Evolutionary conservation across 495 filamentous ascomycete species (phyloP).

Genomic region (Podospora sp.): DNA sequence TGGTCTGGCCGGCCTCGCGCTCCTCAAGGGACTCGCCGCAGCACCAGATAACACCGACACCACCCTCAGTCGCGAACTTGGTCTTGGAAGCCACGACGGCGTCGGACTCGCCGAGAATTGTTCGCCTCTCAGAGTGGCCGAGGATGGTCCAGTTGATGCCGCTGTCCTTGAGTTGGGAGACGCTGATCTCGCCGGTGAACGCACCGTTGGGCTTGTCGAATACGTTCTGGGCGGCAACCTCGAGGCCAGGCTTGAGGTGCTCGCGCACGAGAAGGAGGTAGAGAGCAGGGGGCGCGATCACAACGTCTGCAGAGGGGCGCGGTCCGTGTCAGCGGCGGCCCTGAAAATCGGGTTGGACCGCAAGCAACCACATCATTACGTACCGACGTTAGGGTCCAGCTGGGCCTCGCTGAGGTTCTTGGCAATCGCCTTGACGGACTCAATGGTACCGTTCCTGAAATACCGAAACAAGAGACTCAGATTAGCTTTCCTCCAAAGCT

Average conservation of each 20-base stretch:
- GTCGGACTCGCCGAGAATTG: constrained; percentile 82
- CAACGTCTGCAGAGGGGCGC: constrained; percentile 66
- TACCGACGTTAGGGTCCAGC: constrained; percentile 68
- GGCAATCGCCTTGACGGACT: constrained; percentile 85
- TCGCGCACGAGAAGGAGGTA: constrained; percentile 86
- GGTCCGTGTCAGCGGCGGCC: constrained; percentile 18
- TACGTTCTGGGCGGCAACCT: constrained; percentile 92
- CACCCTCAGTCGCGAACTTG: constrained; percentile 84
- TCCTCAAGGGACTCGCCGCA: constrained; percentile 94
- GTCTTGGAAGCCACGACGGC: constrained; percentile 89
- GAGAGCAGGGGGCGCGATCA: constrained; percentile 86
- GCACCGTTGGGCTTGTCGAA: constrained; percentile 96
- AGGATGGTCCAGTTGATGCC: constrained; percentile 86
- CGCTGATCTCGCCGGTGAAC: constrained; percentile 95
- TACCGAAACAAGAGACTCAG: constrained; percentile 10
- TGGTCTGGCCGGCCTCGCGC: constrained; percentile 82
- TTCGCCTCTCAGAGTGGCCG: constrained; percentile 91
- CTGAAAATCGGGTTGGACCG: background rate
- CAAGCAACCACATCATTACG: constrained; percentile 23
- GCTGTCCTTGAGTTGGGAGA: constrained; percentile 84
- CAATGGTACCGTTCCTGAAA: constrained; percentile 84
- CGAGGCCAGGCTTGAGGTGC: constrained; percentile 63
- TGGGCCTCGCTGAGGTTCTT: constrained; percentile 80
- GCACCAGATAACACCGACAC: constrained; percentile 90
- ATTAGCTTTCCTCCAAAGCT: constrained; percentile 27